phyloP scores from a whole-genome alignment of 1,284 basidiomycete genomes.

The Salmacisia buchloeana region DNA sequence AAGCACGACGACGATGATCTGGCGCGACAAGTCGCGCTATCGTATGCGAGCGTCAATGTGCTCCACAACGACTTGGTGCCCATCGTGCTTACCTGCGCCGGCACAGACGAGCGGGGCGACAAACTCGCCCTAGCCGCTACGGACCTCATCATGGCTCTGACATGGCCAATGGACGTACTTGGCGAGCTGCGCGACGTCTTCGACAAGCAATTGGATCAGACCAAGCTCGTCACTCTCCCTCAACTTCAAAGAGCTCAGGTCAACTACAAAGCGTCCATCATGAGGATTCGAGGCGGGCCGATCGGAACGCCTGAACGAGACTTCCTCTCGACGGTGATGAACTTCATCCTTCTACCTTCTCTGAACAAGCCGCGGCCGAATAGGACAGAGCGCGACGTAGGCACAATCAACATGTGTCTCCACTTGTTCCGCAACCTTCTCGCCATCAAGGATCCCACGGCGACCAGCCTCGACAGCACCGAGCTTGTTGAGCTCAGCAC shows the following conservation, averaged over 20 bases:
- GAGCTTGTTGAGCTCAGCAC: conserved; percentile 34
- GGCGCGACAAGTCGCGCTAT: conserved; percentile 38
- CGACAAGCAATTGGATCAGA: conserved; percentile 35
- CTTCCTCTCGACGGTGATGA: conserved; percentile 38
- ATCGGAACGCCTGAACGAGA: conserved; percentile 20
- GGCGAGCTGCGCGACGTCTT: conserved; percentile 40
- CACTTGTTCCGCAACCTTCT: conserved; percentile 49
- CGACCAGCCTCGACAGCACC: conserved; percentile 31
- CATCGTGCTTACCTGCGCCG: conserved; percentile 43
- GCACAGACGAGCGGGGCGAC: conserved; percentile 28
- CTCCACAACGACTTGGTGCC: conserved; percentile 46
- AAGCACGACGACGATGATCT: conserved; percentile 44
- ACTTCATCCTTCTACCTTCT: conserved; percentile 40
- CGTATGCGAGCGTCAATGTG: conserved; percentile 43
- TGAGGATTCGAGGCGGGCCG: conserved; percentile 29
- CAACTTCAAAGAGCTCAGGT: conserved; percentile 33
- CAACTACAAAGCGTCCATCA: conserved; percentile 45
- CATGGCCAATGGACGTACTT: conserved; percentile 46
- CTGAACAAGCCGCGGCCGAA: conserved; percentile 37
- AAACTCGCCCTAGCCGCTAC: conserved; percentile 47
- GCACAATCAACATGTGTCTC: conserved; percentile 45
- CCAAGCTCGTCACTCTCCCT: conserved; percentile 26
- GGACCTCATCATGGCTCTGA: conserved; percentile 48
- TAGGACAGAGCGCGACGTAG: conserved; percentile 38
- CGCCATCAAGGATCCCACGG: conserved; percentile 43